These are phyloP conservation scores for Echeveria elegans DNA, from an alignment of 164 flowering plant genomes.

Conservation along the genomic window DNA sequence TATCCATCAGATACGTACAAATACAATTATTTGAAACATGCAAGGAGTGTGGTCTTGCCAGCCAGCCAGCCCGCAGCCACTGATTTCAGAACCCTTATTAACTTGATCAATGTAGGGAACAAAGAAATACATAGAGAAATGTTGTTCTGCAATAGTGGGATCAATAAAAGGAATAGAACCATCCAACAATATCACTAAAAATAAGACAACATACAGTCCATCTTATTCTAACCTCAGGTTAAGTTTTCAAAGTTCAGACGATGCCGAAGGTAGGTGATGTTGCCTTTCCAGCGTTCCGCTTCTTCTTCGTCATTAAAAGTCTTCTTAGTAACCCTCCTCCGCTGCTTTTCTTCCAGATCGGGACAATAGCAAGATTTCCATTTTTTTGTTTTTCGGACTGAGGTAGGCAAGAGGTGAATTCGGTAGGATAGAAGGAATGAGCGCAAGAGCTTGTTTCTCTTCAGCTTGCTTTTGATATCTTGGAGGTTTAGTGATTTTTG, in stretches of 20 bases:
- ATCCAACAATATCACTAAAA: background rate
- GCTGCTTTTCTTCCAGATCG: slow-evolving; percentile 40
- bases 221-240: background rate
- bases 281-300: slow-evolving; percentile 32
- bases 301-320: slow-evolving; percentile 58
- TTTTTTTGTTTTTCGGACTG: slow-evolving; percentile 11
- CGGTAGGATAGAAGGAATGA: slow-evolving; percentile 9
- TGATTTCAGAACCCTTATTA: too few species aligned
- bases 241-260: background rate
- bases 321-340: slow-evolving; percentile 44
- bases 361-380: slow-evolving; percentile 47
- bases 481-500: slow-evolving; percentile 36
- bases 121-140: too few species aligned
- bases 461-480: slow-evolving; percentile 21
- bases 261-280: slow-evolving; percentile 18
- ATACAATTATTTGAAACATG: too few species aligned
- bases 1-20: too few species aligned
- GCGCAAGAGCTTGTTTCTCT: slow-evolving; percentile 13
- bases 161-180: too few species aligned
- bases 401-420: slow-evolving; percentile 14
- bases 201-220: background rate
- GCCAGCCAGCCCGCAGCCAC: too few species aligned
- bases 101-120: too few species aligned
- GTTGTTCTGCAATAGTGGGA: too few species aligned
- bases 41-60: too few species aligned